Base-by-base conservation (phyloP, 2,329 filamentous ascomycete species). In the Scytalidium sp. region DNA sequence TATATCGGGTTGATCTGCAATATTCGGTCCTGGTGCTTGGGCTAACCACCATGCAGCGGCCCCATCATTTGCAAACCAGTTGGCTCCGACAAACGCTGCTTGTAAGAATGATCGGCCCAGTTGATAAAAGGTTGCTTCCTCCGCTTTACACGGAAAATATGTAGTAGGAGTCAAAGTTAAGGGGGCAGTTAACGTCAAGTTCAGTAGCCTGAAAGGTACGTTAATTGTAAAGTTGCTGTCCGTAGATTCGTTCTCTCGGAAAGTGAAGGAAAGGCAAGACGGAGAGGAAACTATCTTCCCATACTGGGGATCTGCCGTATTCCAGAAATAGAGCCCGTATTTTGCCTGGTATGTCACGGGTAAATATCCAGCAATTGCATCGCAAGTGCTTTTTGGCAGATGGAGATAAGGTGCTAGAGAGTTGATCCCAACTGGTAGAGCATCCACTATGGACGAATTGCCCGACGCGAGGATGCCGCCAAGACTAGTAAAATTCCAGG, bases 51-150 rank as follows among this genome's bases (percentile, higher is more conserved):
- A 58, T 13, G 39, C 43, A 3, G 29, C 51, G 2, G 22, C 15
- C 2, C 22, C 40, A 17, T 50, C 45, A 22, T 50, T 47, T 15
- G 42, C 59, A 27, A 58, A 52, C 54, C 58, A 65, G 40, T 66
- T 64, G 19, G 56, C 54, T 7, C 61, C 66, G 2, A 69, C 43
- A 46, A 69, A 70, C 2, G 67, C 65, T 2, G 66, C 65, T 56
- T 70, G 68, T 1, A 70, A 54, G 54, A 71, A 70, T 4, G 65
- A 63, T 23, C 66, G 62, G 8, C 68, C 67, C n/a, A 70, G 59
- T 6, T 44, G 46, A 49, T 55, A 55, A 10, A 19, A 19, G 11
- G 23, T 29, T 13, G 41, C 17, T 9, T 44, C 41, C 43, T 50
- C 39, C 3, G 53, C 49, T n/a, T 52, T 48, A 48, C 55, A 57